Conservation (phyloP, 768 basidiomycete genomes). For the Mycena capillaripes region DNA sequence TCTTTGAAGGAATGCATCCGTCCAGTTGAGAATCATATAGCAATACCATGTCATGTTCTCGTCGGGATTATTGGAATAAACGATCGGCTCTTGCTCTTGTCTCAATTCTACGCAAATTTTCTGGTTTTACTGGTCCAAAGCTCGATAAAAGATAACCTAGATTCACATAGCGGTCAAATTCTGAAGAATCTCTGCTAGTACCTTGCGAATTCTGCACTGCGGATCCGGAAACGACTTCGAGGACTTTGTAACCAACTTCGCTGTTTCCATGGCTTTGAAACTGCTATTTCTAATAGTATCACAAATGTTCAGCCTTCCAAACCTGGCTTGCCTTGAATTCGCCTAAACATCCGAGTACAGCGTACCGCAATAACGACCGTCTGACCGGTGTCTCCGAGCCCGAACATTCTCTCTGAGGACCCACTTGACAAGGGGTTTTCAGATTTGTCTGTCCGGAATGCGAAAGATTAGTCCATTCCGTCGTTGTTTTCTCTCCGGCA, state of each 20-base stretch:
- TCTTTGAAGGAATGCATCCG: not conserved
- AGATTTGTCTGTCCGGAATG: not conserved
- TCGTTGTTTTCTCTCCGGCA: no score
- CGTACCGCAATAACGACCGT: not conserved
- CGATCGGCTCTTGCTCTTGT: not conserved
- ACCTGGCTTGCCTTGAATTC: not conserved
- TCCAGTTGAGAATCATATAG: constrained; percentile 2
- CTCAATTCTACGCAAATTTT: constrained; percentile 7
- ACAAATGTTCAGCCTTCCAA: not conserved
- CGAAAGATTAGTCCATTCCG: not conserved
- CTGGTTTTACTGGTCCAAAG: not conserved
- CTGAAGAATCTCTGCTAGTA: no score
- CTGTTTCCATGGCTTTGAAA: constrained; percentile 9
- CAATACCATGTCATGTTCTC: not conserved
- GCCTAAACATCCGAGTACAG: not conserved
- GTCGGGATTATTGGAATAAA: constrained; percentile 1
- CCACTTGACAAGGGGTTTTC: constrained; percentile 1
- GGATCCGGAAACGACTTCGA: constrained; percentile 1
- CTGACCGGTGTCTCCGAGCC: not conserved
- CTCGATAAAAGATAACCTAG: no score
- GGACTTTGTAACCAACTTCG: not conserved
- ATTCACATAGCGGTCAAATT: no score
- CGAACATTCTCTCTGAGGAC: not conserved
- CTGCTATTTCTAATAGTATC: not conserved
- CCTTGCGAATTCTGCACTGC: not conserved